Evolutionary conservation across 1,284 basidiomycete species (phyloP).

Genomic region (Ustilago crameri): DNA sequence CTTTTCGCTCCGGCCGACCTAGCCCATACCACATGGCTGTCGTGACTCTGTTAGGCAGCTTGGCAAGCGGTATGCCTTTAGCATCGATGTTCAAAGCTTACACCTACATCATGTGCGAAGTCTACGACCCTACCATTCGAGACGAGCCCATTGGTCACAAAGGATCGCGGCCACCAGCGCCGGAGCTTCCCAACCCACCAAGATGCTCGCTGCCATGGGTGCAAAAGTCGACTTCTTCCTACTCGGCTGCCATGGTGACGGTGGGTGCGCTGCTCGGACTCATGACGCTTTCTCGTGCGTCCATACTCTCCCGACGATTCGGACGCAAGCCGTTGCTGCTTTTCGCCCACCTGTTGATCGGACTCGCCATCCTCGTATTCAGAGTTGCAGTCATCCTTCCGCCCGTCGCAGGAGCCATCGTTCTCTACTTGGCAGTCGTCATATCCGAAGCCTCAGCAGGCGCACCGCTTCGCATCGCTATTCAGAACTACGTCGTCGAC

Average conservation of each 20-base stretch:
- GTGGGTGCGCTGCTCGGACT: constrained; percentile 56
- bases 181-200: constrained; percentile 53
- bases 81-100: constrained; percentile 63
- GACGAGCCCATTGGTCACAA: constrained; percentile 30
- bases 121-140: constrained; percentile 49
- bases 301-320: constrained; percentile 48
- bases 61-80: constrained; percentile 59
- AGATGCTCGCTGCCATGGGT: constrained; percentile 53
- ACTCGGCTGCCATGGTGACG: constrained; percentile 59
- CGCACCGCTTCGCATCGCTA: constrained; percentile 55
- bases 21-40: constrained; percentile 62
- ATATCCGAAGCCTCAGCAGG: constrained; percentile 57
- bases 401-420: constrained; percentile 41
- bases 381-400: constrained; percentile 48
- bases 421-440: constrained; percentile 55
- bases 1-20: constrained; percentile 42
- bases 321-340: constrained; percentile 59
- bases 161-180: constrained; percentile 31
- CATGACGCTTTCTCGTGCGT: constrained; percentile 50
- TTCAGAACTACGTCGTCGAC: constrained; percentile 65
- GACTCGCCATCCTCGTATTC: constrained; percentile 49
- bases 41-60: constrained; percentile 53
- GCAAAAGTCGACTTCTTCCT: constrained; percentile 57
- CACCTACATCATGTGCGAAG: constrained; percentile 59
- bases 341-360: constrained; percentile 48